Evolutionary conservation across 78 protist species (phyloP).

Genomic region (Bodo saltans): DNA sequence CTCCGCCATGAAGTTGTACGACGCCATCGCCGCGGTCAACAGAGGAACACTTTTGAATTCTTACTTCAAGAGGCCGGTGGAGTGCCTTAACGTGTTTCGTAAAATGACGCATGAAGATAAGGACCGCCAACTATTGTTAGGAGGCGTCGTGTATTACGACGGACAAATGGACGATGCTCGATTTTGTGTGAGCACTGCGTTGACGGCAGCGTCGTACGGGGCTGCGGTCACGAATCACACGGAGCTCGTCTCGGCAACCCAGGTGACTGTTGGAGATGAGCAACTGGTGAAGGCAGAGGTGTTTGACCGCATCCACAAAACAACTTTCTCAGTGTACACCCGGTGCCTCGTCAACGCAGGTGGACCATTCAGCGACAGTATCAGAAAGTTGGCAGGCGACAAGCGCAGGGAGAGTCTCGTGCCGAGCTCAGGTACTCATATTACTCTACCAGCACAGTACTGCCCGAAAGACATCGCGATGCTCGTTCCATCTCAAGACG

Average conservation of each 20-base stretch:
- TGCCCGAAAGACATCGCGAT: conserved; percentile 42
- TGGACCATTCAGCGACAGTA: conserved; percentile 73
- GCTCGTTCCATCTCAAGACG: conserved; percentile 78
- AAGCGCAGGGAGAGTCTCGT: conserved; percentile 30
- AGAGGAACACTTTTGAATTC: conserved; percentile 9
- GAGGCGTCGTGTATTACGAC: conserved; percentile 72
- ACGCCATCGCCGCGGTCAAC: conserved; percentile 59
- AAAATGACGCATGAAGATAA: conserved; percentile 21
- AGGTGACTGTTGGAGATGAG: neutral
- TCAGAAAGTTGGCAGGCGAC: conserved; percentile 69
- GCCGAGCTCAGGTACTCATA: conserved; percentile 73
- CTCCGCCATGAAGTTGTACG: conserved; percentile 75
- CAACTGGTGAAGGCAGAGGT: conserved; percentile 67
- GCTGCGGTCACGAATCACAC: conserved; percentile 72
- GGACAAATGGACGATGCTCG: conserved; percentile 85
- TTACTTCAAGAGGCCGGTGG: conserved; percentile 26
- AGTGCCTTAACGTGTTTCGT: conserved; percentile 56
- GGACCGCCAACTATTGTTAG: conserved; percentile 24
- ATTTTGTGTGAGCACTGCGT: conserved; percentile 71
- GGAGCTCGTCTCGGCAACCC: neutral
- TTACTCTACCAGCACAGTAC: neutral
- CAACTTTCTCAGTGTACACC: conserved; percentile 25
- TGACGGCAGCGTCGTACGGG: conserved; percentile 81
- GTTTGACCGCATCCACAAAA: conserved; percentile 69
- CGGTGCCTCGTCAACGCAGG: conserved; percentile 72